These are phyloP conservation scores for Magnolia sinica DNA, from an alignment of 164 flowering plant genomes.

Conservation along the genomic window DNA sequence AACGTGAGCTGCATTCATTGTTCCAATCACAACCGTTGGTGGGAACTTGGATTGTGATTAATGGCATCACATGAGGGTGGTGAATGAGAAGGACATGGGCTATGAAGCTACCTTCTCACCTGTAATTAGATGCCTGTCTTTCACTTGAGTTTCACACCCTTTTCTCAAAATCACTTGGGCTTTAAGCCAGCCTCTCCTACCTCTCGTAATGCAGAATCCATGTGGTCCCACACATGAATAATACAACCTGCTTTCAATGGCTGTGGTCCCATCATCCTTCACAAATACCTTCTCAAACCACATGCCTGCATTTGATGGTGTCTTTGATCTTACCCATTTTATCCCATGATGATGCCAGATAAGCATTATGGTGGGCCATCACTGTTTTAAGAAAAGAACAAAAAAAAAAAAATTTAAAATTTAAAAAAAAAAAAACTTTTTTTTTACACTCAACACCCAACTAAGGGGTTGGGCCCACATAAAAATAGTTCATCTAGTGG, in stretches of 20 bases:
- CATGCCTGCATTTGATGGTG: background rate
- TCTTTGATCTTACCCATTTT: background rate
- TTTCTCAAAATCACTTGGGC: background rate
- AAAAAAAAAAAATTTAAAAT: too few relatives aligned
- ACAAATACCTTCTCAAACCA: background rate
- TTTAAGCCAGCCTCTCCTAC: background rate
- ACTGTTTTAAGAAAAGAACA: too few relatives aligned
- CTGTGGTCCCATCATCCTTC: background rate
- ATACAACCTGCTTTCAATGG: background rate
- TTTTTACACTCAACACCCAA: too few relatives aligned
- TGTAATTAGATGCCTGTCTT: background rate
- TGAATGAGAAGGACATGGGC: background rate
- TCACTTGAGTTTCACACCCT: background rate
- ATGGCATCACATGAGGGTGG: background rate
- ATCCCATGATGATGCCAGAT: background rate
- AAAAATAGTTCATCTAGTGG: too few relatives aligned
- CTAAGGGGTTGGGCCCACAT: too few relatives aligned
- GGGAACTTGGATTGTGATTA: background rate
- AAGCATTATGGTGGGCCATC: background rate
- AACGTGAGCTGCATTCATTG: conserved; percentile 1
- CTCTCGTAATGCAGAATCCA: background rate
- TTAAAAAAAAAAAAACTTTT: too few relatives aligned
- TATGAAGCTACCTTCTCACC: background rate
- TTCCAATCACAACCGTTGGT: background rate
- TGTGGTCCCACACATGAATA: background rate